A percentile compares a stretch with the other conserved stretches of the same genome.
Conservation (phyloP, 106 monocot genomes). For the Dendrobium catenatum region DNA sequence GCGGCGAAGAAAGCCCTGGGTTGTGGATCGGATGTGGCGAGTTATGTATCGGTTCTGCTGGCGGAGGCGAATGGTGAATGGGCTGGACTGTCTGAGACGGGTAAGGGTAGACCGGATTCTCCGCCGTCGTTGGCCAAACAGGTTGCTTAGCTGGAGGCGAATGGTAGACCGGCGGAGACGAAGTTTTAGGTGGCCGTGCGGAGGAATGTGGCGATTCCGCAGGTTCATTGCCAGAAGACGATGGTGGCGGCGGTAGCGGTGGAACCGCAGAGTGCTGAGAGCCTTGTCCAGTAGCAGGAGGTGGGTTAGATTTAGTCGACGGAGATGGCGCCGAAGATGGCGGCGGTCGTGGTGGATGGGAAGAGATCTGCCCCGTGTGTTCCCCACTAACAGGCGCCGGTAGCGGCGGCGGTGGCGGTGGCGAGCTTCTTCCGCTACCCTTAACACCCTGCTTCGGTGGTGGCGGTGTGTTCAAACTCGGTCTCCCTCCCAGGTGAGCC, state of each 20-base stretch:
- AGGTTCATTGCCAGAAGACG: not conserved
- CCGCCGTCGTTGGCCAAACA: not conserved
- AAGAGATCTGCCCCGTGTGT: not conserved
- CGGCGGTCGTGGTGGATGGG: constrained; percentile 1
- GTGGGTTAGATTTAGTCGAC: not conserved
- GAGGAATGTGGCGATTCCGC: not conserved
- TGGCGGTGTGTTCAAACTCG: not conserved
- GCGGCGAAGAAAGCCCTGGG: not conserved
- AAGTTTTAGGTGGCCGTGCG: constrained; percentile 16
- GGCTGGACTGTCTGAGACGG: no score
- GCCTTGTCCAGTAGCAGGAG: not conserved
- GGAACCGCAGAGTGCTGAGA: not conserved
- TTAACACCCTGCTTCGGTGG: not conserved
- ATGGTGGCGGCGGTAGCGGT: no score
- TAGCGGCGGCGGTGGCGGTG: constrained; percentile 8
- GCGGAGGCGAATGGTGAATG: no score
- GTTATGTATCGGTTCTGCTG: not conserved
- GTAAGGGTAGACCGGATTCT: no score
- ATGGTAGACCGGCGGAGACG: not conserved
- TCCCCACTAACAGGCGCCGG: not conserved
- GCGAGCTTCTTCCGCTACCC: not conserved
- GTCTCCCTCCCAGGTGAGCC: not conserved
- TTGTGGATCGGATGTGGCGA: not conserved
- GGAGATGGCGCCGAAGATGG: constrained; percentile 4
- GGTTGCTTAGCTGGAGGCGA: not conserved